These are phyloP conservation scores for Acanthamoeba triangularis DNA, from an alignment of 208 protist genomes.

Conservation along the genomic window DNA sequence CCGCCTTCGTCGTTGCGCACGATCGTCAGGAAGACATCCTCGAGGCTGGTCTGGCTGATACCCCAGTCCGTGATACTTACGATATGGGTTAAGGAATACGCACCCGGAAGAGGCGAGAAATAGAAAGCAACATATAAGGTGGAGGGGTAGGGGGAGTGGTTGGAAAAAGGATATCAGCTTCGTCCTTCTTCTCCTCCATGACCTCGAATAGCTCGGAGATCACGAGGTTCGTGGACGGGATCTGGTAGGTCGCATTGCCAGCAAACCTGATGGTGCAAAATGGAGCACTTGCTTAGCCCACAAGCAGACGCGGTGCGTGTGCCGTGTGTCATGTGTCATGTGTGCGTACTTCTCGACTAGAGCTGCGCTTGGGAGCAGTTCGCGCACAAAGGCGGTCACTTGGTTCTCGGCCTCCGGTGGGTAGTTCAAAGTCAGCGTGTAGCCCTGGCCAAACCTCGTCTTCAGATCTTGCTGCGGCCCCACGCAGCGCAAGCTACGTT, in stretches of 20 bases:
- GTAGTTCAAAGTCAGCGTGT: constrained; percentile 78
- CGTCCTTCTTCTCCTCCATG: constrained; percentile 62
- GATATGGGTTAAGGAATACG: background rate
- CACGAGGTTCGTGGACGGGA: constrained; percentile 66
- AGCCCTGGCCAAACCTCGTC: constrained; percentile 82
- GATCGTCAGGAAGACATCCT: constrained; percentile 83
- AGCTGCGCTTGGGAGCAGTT: background rate
- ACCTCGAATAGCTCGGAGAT: constrained; percentile 72
- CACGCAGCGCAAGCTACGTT: background rate
- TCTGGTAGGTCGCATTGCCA: constrained; percentile 56
- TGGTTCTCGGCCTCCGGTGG: background rate
- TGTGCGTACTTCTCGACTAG: background rate
- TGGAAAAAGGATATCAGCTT: constrained; percentile 70
- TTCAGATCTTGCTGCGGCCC: constrained; percentile 81
- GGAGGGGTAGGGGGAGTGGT: background rate
- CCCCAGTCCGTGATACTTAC: constrained; percentile 83
- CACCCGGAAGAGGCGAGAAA: background rate
- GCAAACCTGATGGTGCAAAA: constrained; percentile 6
- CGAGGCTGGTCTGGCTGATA: constrained; percentile 82
- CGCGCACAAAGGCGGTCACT: constrained; percentile 18
- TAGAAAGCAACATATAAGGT: background rate
- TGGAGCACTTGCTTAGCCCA: background rate
- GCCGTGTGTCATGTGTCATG: too few species aligned
- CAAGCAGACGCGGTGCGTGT: background rate
- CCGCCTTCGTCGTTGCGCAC: constrained; percentile 64